phyloP scores from a whole-genome alignment of 345 rosid genomes.

The Salix udensis region DNA sequence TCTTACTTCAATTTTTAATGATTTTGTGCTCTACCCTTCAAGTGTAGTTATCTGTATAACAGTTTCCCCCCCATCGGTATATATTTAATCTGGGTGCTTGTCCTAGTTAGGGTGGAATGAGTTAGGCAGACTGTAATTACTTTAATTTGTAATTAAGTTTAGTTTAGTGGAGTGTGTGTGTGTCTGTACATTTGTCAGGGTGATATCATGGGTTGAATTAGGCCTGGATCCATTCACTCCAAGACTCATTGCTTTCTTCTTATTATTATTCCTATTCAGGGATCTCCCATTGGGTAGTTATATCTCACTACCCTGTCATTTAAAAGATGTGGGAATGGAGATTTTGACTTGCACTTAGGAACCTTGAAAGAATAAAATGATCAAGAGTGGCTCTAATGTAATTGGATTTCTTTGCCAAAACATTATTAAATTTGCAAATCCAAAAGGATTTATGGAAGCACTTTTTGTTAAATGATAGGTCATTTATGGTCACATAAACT shows the following conservation, averaged over 20 bases:
- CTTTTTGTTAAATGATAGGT: not conserved
- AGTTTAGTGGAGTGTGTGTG: not conserved
- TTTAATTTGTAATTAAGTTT: not conserved
- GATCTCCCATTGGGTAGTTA: not conserved
- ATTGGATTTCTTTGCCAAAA: too few species aligned
- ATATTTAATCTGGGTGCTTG: not conserved
- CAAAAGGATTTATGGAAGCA: not conserved
- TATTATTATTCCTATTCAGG: not conserved
- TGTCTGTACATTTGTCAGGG: not conserved
- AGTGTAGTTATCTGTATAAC: too few species aligned
- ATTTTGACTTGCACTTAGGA: not conserved
- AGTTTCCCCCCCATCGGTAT: too few species aligned
- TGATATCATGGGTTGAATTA: not conserved
- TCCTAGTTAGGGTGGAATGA: not conserved
- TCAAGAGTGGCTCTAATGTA: too few species aligned
- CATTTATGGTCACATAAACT: not conserved
- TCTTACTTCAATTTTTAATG: too few species aligned
- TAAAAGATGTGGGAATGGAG: not conserved
- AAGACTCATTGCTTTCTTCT: not conserved
- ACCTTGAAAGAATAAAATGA: not conserved
- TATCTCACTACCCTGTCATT: not conserved
- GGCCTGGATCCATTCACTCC: not conserved
- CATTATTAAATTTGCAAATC: not conserved
- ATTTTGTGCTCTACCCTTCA: too few species aligned
- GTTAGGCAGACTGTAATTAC: not conserved